A percentile compares a stretch with the other conserved stretches of the same genome.
phyloP scores from a whole-genome alignment of 768 basidiomycete species.

The Boletus reticuloceps region DNA sequence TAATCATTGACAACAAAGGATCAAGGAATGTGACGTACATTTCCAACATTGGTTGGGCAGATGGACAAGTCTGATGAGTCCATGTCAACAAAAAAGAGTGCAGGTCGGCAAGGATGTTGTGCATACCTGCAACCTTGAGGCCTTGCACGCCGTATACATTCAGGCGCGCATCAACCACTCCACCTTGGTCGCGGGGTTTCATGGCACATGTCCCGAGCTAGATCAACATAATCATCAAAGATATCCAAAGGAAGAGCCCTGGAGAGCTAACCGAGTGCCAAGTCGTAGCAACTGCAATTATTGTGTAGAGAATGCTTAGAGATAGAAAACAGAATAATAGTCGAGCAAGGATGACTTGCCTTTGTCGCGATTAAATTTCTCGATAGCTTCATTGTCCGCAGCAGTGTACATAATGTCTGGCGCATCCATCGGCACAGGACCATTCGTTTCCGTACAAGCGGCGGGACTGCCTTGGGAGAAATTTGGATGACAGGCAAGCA shows the following conservation, averaged over 20 bases:
- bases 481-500: conserved; percentile 16
- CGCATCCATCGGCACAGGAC: conserved; percentile 23
- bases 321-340: neutral
- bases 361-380: neutral
- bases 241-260: neutral
- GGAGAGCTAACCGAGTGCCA: neutral
- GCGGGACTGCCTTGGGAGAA: conserved; percentile 32
- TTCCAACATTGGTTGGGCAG: conserved; percentile 2
- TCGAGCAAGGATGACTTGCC: neutral
- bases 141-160: neutral
- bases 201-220: neutral
- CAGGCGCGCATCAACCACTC: neutral
- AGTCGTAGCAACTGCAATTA: neutral
- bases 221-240: neutral
- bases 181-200: neutral
- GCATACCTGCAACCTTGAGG: neutral
- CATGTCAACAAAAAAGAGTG: neutral
- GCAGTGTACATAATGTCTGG: conserved; percentile 33
- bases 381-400: conserved; percentile 35
- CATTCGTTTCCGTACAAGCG: conserved; percentile 9
- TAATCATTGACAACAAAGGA: neutral
- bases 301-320: neutral
- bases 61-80: neutral
- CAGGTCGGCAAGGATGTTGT: neutral
- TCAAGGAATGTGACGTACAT: neutral